A percentile compares a stretch with the other conserved stretches of the same genome.
Conservation (phyloP, 495 filamentous ascomycete genomes). For the Penicillium cinerascens region DNA sequence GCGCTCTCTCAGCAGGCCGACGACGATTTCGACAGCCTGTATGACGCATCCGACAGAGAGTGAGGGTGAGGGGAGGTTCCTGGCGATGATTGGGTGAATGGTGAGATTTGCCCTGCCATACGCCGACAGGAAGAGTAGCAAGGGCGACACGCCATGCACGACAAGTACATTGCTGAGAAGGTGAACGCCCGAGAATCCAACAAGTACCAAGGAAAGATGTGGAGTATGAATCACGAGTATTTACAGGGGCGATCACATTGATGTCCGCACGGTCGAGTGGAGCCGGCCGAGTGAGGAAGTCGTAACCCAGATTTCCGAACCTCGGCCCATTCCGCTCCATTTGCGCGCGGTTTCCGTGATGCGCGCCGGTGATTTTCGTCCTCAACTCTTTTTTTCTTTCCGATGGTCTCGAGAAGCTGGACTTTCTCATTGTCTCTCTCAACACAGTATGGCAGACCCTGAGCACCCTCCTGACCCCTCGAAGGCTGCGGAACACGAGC, state of each 20-base stretch:
- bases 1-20: not conserved
- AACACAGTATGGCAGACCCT: constrained; percentile 17
- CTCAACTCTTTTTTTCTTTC: not conserved
- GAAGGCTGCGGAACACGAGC: constrained; percentile 6
- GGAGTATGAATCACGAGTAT: not conserved
- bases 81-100: not conserved
- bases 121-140: not conserved
- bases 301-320: constrained; percentile 20
- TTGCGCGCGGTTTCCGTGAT: constrained; percentile 6
- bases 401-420: constrained; percentile 6
- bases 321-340: constrained; percentile 19
- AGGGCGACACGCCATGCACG: not conserved
- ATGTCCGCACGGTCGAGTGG: not conserved
- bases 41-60: not conserved
- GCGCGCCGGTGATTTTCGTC: not conserved
- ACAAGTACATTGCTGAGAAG: not conserved
- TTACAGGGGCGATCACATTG: not conserved
- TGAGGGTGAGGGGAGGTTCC: not conserved
- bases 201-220: not conserved
- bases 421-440: constrained; percentile 4
- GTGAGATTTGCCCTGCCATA: not conserved
- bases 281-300: constrained; percentile 11
- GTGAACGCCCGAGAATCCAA: not conserved
- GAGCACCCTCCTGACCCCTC: constrained; percentile 3
- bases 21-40: not conserved